Evolutionary conservation across 768 basidiomycete genomes (phyloP).

Genomic region (Boletus barrowsii): DNA sequence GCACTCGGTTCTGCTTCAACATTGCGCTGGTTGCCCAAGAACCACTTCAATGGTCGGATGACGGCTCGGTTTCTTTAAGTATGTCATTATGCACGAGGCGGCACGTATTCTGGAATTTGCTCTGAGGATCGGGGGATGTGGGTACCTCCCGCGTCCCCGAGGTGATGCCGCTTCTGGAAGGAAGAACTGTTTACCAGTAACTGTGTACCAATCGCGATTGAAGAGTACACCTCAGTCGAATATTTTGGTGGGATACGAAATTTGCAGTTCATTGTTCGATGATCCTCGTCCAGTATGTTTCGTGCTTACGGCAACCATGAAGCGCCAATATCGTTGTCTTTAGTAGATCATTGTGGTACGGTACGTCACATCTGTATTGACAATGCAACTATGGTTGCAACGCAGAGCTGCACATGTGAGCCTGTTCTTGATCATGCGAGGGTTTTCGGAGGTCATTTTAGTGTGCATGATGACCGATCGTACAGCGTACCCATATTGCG

Average conservation of each 20-base stretch:
- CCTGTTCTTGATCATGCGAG: background rate
- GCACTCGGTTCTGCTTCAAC: constrained; percentile 19
- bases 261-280: no score
- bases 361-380: constrained; percentile 17
- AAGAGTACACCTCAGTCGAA: background rate
- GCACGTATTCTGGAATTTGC: constrained; percentile 7
- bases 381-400: background rate
- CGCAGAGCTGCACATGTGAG: background rate
- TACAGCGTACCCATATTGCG: background rate
- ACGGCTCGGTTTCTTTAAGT: constrained; percentile 10
- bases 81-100: constrained; percentile 17
- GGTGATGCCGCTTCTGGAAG: constrained; percentile 31
- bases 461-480: background rate
- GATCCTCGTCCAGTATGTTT: background rate
- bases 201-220: constrained; percentile 4
- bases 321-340: background rate
- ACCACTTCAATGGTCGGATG: constrained; percentile 8
- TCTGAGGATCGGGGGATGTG: constrained; percentile 17
- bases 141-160: constrained; percentile 26
- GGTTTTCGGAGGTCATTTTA: background rate
- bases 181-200: constrained; percentile 12
- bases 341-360: background rate
- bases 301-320: background rate
- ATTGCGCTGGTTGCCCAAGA: constrained; percentile 10
- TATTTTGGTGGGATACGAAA: background rate